These are phyloP conservation scores for Pyrenopolyporus hunteri DNA, from an alignment of 495 filamentous ascomycete genomes.

Conservation along the genomic window DNA sequence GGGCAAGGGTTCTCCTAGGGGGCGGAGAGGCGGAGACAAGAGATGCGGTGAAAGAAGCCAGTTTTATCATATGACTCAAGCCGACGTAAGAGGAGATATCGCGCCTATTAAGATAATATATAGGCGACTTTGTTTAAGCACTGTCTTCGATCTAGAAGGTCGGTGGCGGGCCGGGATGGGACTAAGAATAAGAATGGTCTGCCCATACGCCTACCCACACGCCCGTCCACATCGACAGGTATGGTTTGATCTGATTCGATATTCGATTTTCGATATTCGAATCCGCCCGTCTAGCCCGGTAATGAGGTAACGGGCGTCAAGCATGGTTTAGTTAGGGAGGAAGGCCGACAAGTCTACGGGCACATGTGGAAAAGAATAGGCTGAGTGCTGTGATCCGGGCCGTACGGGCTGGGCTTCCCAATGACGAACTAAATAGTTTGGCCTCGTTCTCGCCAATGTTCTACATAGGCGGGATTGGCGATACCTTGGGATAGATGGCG, in stretches of 20 bases:
- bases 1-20: constrained; percentile 19
- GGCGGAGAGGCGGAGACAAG: constrained; percentile 28
- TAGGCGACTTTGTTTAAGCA: not conserved
- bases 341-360: not conserved
- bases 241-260: constrained; percentile 14
- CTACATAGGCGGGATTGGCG: constrained; percentile 7
- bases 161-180: constrained; percentile 19
- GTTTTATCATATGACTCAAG: constrained; percentile 35
- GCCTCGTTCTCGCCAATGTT: constrained; percentile 22
- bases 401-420: constrained; percentile 22
- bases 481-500: constrained; percentile 31
- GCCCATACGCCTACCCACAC: too few species aligned
- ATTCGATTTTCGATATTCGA: too few species aligned
- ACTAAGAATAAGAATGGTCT: constrained; percentile 7
- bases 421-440: constrained; percentile 26
- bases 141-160: constrained; percentile 16
- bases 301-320: not conserved
- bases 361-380: constrained; percentile 28
- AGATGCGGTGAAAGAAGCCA: constrained; percentile 33
- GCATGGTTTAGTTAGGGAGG: not conserved
- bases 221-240: too few species aligned
- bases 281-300: not conserved
- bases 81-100: constrained; percentile 16
- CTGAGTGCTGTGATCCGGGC: constrained; percentile 31
- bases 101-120: constrained; percentile 14